Evolutionary conservation across 208 protist genomes (phyloP).

Genomic region (Leishmania mexicana): DNA sequence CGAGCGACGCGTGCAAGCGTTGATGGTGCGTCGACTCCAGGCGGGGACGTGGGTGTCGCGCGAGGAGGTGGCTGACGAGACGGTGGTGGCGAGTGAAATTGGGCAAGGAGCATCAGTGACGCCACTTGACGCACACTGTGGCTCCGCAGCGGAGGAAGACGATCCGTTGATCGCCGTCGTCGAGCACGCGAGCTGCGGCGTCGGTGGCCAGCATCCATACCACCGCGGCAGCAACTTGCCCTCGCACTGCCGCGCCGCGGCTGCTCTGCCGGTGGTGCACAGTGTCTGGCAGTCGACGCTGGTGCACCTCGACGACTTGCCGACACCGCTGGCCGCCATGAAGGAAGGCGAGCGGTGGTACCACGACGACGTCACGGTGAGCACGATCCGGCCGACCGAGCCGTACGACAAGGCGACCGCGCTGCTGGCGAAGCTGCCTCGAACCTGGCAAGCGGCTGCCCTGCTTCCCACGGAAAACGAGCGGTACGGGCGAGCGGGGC

Average conservation of each 20-base stretch:
- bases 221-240: slow-evolving; percentile 13
- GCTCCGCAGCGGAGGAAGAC: slow-evolving; percentile 1
- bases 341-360: slow-evolving; percentile 87
- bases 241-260: slow-evolving; percentile 1
- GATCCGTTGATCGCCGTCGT: slow-evolving; percentile 36
- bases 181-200: slow-evolving; percentile 21
- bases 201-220: slow-evolving; percentile 15
- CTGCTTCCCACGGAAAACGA: slow-evolving; percentile 55
- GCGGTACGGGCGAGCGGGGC: slow-evolving; percentile 23
- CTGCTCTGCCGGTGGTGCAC: slow-evolving; percentile 39
- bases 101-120: background rate
- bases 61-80: slow-evolving; percentile 14
- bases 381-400: slow-evolving; percentile 75
- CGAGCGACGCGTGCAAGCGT: slow-evolving; percentile 74
- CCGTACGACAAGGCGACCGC: slow-evolving; percentile 65
- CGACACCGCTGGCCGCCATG: slow-evolving; percentile 78
- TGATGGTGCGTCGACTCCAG: slow-evolving; percentile 38
- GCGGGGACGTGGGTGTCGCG: slow-evolving; percentile 46
- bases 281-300: slow-evolving; percentile 90
- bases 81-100: background rate
- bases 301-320: slow-evolving; percentile 90
- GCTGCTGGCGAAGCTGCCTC: slow-evolving; percentile 37
- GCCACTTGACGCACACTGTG: background rate
- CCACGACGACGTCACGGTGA: slow-evolving; percentile 83
- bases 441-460: slow-evolving; percentile 12